Percentiles rank a stretch among this genome's conserved stretches.
Evolutionary conservation across 495 filamentous ascomycete species (phyloP).

Genomic region (Neurospora hispaniola): DNA sequence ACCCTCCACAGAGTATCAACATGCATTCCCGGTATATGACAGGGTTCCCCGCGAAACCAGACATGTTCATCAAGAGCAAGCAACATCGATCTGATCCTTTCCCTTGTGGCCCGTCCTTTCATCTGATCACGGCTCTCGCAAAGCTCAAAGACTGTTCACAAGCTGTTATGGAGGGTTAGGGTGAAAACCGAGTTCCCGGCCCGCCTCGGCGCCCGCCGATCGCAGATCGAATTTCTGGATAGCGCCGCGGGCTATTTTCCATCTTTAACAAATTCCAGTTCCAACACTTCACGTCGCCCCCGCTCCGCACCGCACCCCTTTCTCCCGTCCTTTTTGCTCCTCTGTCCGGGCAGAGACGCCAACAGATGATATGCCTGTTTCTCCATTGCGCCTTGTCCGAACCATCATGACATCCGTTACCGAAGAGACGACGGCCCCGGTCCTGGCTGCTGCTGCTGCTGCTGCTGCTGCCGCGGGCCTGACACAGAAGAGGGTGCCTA

Average conservation of each 20-base stretch:
- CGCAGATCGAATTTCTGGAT: neutral
- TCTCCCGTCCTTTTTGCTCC: neutral
- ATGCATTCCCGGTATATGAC: neutral
- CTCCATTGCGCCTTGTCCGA: neutral
- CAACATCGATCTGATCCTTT: neutral
- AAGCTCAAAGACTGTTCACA: neutral
- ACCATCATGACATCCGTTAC: neutral
- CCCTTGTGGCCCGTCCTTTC: neutral
- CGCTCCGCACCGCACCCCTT: neutral
- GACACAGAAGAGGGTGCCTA: slow-evolving; percentile 53
- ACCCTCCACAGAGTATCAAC: neutral
- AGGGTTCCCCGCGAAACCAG: neutral
- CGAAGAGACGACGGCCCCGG: neutral
- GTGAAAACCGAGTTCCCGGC: neutral
- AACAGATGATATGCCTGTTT: neutral
- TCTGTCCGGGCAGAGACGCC: neutral
- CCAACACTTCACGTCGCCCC: neutral
- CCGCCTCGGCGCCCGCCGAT: neutral
- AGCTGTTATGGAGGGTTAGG: neutral
- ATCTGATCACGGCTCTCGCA: neutral
- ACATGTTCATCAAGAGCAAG: neutral
- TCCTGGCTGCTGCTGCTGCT: neutral
- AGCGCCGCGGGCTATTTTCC: neutral
- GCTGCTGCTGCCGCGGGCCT: neutral
- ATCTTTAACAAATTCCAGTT: neutral